Evolutionary conservation across 176 grass and related monocot species (phyloP), one percentile per base, ranked within the genome.

Genomic region (Canna indica): DNA sequence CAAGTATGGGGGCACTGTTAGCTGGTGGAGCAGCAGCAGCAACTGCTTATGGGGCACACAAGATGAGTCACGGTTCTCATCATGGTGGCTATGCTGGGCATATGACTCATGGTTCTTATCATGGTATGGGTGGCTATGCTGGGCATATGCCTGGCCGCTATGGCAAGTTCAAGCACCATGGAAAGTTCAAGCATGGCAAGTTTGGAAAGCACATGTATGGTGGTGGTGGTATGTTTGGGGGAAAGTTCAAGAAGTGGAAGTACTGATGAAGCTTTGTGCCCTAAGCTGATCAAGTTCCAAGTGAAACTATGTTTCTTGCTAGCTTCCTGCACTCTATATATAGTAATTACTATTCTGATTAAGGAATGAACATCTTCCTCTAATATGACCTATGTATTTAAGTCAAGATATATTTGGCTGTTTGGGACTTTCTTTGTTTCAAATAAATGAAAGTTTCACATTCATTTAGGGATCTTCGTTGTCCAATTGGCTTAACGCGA

Each of bases 241-340:
- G 67, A 27, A 69, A 69, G 67, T 69, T 69, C 26, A 68, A 46
- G 8, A 68, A 46, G 66, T 68, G 66, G 39, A 68, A 68, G 38
- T 68, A 0, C 9, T 44, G 1, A 3, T 47, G 9, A 67, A 14
- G n/a, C n/a, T 9, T 44, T 53, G 48, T 53, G 17, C 4, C 20
- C 16, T 17, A 17, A 52, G 48, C 15, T 22, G 20, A 52, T 14
- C 3, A 18, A 0, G 1, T 7, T 7, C 22, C 48, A 6, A n/a
- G 48, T 53, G 48, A 22, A 53, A 18, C 17, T 53, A n/a, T n/a
- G n/a, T n/a, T 7, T 53, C 50, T 53, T 53, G 3, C 48, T n/a
- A 24, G 50, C 22, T 53, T 53, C 50, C 6, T n/a, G 17, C 17
- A 53, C 50, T 53, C 17, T 53, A 8, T 15, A 38, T 38, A 22